phyloP scores from a whole-genome alignment of 225 moss, liverwort and hornwort species.

The Physcomitrellopsis africana region DNA sequence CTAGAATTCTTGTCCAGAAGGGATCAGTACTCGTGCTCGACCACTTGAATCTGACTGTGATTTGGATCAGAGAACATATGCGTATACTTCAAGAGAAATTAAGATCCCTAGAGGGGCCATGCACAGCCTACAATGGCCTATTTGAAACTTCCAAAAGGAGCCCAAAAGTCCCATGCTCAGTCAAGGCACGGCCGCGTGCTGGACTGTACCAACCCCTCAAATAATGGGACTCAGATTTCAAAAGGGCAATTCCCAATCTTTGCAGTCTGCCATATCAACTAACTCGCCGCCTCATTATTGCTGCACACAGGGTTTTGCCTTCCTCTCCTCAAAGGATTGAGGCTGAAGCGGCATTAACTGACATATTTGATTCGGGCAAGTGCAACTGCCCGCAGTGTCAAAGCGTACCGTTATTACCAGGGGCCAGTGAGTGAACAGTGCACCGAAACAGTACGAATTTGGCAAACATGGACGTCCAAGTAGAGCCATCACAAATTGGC shows the following conservation, averaged over 20 bases:
- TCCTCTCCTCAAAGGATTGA: slow-evolving; percentile 4
- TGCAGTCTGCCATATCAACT: slow-evolving; percentile 16
- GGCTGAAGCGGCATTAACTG: not conserved
- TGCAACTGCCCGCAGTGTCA: not conserved
- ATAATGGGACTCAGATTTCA: not conserved
- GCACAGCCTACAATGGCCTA: not conserved
- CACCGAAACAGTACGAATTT: not conserved
- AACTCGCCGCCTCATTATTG: not conserved
- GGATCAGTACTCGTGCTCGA: no score
- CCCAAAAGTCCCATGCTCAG: not conserved
- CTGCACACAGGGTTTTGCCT: not conserved
- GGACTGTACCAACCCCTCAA: slow-evolving; percentile 10
- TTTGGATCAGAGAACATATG: not conserved
- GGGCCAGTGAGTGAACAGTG: not conserved
- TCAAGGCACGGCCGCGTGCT: not conserved
- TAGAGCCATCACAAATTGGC: no score
- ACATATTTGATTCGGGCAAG: not conserved
- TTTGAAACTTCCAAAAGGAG: slow-evolving; percentile 20
- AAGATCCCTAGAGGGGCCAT: not conserved
- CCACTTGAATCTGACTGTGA: no score
- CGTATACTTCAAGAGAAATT: not conserved
- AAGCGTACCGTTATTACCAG: not conserved
- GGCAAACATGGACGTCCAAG: no score
- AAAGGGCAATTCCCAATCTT: slow-evolving; percentile 24
- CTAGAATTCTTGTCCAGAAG: no score